Base-by-base conservation (phyloP, 352 stramenopile species). In the Phytopythium montanum region DNA sequence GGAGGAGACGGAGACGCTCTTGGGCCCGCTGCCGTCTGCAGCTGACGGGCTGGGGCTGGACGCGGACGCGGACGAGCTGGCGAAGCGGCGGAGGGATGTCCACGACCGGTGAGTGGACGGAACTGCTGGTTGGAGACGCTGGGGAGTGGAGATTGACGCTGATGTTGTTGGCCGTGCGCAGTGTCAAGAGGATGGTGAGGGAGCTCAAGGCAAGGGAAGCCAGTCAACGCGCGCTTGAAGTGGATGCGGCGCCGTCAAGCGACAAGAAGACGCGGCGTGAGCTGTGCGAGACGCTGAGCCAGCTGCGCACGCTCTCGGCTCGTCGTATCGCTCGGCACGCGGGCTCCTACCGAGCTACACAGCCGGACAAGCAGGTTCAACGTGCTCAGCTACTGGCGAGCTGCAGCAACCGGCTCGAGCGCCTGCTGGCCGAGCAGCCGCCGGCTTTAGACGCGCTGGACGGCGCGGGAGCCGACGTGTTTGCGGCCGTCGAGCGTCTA, bases 281-380 rank as follows among this genome's bases (percentile, higher is more conserved):
- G 41, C 60, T 90, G 38, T 87, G 81, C 49, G 66, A 78, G 1
- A 44, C 70, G 31, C 59, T 90, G 12, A 51, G 77, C 26, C 29
- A 55, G n/a, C 60, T 83, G 28, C 76, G 74, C 2, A 18, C 25
- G 7, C 14, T 38, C 3, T 83, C 73, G 6, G 33, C 61, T 1
- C 53, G 68, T 9, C 66, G 66, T 4, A 33, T 85, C 3, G 13
- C 60, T 28, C 60, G 48, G 1, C 65, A 69, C 33, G 56, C 70
- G 2, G 53, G 51, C 21, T 50, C 39, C 31, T 56, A 59, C 41
- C 64, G 64, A 1, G 56, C 44, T 4, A 57, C 49, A 9, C 59
- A 69, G 5, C 9, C 12, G 16, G 31, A 68, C 9, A 51, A 55
- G 31, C 64, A 78, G 31, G 42, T 70, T 5, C 45, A 64, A 29